These are phyloP conservation scores for Pichia eremophila DNA, from an alignment of 805 yeast species.

Conservation along the genomic window DNA sequence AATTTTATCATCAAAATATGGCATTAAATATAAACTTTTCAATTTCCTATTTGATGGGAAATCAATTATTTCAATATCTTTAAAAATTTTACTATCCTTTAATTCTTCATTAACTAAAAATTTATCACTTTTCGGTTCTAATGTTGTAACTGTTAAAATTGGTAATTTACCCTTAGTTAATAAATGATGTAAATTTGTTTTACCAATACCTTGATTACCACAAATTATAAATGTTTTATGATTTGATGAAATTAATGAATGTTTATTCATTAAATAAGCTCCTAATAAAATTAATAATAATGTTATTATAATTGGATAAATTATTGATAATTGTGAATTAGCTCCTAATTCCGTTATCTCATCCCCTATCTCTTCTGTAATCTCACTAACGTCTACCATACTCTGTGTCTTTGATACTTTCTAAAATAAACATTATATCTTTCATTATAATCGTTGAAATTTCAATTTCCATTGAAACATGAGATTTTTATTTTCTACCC, in stretches of 20 bases:
- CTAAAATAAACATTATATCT: too few relatives aligned
- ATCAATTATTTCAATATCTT: constrained; percentile 51
- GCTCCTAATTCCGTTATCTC: background rate
- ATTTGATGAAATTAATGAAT: constrained; percentile 8
- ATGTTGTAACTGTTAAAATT: constrained; percentile 38
- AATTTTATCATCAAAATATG: constrained; percentile 34
- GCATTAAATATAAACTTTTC: constrained; percentile 42
- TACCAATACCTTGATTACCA: constrained; percentile 18
- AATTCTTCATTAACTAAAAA: constrained; percentile 27
- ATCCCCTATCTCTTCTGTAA: background rate
- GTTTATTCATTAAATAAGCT: constrained; percentile 6
- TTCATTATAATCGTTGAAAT: too few relatives aligned
- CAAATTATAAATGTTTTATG: constrained; percentile 13
- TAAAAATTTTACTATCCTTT: constrained; percentile 21
- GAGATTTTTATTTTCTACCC: too few relatives aligned
- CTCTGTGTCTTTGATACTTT: too few relatives aligned
- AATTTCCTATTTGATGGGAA: constrained; percentile 86
- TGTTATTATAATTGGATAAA: constrained; percentile 8
- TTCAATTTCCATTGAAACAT: too few relatives aligned
- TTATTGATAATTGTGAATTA: background rate
- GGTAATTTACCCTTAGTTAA: constrained; percentile 16
- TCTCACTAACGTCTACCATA: background rate
- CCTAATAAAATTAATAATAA: constrained; percentile 7
- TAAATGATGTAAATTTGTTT: constrained; percentile 16
- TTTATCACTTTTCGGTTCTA: constrained; percentile 33